Base-by-base conservation (phyloP, 345 rosid genomes). In the Aquilaria sinensis region DNA sequence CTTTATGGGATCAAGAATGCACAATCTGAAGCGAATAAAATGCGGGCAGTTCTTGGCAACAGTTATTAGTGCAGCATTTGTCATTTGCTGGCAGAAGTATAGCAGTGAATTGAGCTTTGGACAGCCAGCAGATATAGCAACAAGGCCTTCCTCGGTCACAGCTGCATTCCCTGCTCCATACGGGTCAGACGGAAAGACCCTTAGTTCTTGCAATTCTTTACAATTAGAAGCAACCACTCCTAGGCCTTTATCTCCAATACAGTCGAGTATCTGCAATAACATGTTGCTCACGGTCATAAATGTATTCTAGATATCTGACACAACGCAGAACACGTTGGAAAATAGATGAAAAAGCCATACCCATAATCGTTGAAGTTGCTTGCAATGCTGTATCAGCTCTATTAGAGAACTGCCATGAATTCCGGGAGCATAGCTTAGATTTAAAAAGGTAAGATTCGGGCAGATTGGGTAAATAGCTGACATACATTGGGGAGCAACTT, bases 41-140 rank as follows among this genome's bases (percentile, higher is more conserved):
- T 88, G 81, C 10, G 91, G 89, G 66, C 87, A 77, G 82, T 91
- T 86, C 74, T 76, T 83, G 12, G 96, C 90, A 15, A 85, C 88
- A 10, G 88, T 78, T 32, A 80, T 83, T 55, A 91, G 89, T 16
- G 97, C 97, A 3, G 78, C 86, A 64, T 91, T 91, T 12, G 96
- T 91, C 97, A 91, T 91, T 69, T 86, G 97, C 75, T 82, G 74
- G 75, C 97, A 91, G 81, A 91, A 91, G 74, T 91, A 91, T 0
- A 91, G 80, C 63, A 91, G 67, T 2, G 96, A 91, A 49, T 84
- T 74, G 16, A 91, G 93, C 71, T 84, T 88, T 1, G 70, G 83
- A 66, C 97, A 91, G 31, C 97, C 97, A 23, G 62, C 70, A 1
- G 97, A 86, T 37, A 91, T 76, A 1, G 97, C 96, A 0, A 91